phyloP scores from a whole-genome alignment of 169 alveolate species.

The Perkinsus olseni region DNA sequence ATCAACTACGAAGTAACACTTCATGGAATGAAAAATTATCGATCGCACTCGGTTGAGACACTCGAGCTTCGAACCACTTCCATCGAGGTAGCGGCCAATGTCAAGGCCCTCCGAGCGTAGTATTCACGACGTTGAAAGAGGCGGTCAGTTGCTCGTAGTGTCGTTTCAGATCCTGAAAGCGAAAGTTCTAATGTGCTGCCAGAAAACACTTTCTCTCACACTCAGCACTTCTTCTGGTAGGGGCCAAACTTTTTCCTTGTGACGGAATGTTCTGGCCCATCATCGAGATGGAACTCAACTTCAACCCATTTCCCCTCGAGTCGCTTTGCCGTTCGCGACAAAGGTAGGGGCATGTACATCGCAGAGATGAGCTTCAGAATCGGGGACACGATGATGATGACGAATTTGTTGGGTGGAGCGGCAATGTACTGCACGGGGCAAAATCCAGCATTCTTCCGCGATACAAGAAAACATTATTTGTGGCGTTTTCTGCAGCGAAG shows the following conservation, averaged over 20 bases:
- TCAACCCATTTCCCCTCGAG: too few relatives aligned
- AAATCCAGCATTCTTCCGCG: too few relatives aligned
- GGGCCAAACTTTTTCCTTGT: background rate
- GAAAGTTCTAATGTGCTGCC: background rate
- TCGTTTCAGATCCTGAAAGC: background rate
- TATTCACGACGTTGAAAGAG: background rate
- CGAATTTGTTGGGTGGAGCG: too few relatives aligned
- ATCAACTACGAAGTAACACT: too few relatives aligned
- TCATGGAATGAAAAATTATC: too few relatives aligned
- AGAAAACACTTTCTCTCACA: background rate
- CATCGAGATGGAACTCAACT: too few relatives aligned
- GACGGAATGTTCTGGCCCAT: too few relatives aligned
- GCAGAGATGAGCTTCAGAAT: background rate
- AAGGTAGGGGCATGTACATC: too few relatives aligned
- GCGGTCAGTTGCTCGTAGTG: background rate
- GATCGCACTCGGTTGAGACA: background rate
- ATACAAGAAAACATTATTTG: too few relatives aligned
- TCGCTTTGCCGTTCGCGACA: too few relatives aligned
- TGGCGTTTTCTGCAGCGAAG: too few relatives aligned
- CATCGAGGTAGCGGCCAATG: background rate
- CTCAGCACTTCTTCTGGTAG: background rate
- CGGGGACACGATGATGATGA: background rate
- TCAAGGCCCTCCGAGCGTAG: background rate
- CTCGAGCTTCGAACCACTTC: background rate
- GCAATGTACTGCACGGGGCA: too few relatives aligned